Percentiles rank a stretch among this genome's conserved stretches.
phyloP scores from a whole-genome alignment of 164 flowering plant species.

The Berberis thunbergii region DNA sequence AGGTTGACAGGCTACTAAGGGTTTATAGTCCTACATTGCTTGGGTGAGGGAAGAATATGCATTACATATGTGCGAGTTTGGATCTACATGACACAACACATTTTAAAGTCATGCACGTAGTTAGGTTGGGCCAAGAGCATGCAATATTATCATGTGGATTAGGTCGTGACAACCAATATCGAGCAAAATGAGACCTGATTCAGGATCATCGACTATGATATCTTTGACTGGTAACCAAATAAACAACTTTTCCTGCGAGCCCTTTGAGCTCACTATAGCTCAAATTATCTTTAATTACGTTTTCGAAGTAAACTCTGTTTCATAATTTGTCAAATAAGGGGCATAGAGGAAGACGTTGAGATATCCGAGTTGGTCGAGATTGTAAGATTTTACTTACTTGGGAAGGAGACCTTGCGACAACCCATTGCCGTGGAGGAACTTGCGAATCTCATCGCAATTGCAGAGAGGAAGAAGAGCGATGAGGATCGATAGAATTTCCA shows the following conservation, averaged over 20 bases:
- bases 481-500: background rate
- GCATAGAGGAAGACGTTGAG: conserved; percentile 52
- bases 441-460: conserved; percentile 37
- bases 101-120: no score
- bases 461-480: conserved; percentile 3
- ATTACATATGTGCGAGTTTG: no score
- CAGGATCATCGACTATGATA: conserved; percentile 61
- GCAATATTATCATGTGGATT: no score
- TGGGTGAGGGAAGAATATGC: no score
- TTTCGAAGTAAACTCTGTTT: conserved; percentile 57
- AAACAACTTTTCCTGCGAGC: conserved; percentile 74
- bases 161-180: conserved; percentile 26
- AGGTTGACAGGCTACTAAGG: no score
- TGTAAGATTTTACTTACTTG: conserved; percentile 51
- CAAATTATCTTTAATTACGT: conserved; percentile 59
- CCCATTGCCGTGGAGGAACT: conserved; percentile 51
- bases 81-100: no score
- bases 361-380: conserved; percentile 33
- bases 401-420: conserved; percentile 73
- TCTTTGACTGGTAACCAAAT: conserved; percentile 80
- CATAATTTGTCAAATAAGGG: conserved; percentile 68
- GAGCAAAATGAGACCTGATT: conserved; percentile 64
- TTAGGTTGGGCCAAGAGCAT: no score
- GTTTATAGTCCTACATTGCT: no score
- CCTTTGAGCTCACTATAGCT: conserved; percentile 62